Percentiles rank a stretch among this genome's conserved stretches.
Evolutionary conservation across 2,329 filamentous ascomycete species (phyloP).

Genomic region (Hypoxylon sp.): DNA sequence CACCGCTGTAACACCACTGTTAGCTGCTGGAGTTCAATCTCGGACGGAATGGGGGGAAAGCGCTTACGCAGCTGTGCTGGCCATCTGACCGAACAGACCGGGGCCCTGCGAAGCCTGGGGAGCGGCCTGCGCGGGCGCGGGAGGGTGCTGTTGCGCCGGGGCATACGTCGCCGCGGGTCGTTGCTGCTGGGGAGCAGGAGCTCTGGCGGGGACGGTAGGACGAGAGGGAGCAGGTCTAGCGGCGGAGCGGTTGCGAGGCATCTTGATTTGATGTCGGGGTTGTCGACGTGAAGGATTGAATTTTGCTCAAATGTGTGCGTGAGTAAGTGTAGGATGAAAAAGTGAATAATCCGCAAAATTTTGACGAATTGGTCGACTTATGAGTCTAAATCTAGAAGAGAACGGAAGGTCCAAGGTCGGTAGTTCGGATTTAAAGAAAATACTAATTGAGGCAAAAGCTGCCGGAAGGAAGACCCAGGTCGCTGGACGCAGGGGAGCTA

Average conservation of each 20-base stretch:
- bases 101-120: constrained; percentile 76
- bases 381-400: constrained; percentile 25
- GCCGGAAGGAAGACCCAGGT: constrained; percentile 4
- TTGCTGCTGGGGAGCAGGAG: constrained; percentile 71
- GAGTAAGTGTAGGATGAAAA: constrained; percentile 4
- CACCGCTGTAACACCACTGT: constrained; percentile 75
- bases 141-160: constrained; percentile 62
- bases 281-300: not conserved
- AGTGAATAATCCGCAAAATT: constrained; percentile 18
- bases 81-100: constrained; percentile 96
- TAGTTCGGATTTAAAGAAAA: constrained; percentile 45
- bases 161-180: constrained; percentile 80
- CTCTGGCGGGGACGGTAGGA: constrained; percentile 74
- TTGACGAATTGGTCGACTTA: constrained; percentile 26
- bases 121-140: constrained; percentile 60
- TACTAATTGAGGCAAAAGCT: constrained; percentile 27
- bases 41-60: not conserved
- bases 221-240: constrained; percentile 69
- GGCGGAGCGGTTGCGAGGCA: constrained; percentile 84
- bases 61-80: constrained; percentile 95
- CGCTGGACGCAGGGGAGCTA: constrained; percentile 3
- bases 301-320: constrained; percentile 12
- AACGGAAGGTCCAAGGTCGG: constrained; percentile 29
- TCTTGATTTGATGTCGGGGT: constrained; percentile 58
- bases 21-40: constrained; percentile 41